Base-by-base conservation (phyloP, 2,329 filamentous ascomycete genomes). In the Daldinia sp. region DNA sequence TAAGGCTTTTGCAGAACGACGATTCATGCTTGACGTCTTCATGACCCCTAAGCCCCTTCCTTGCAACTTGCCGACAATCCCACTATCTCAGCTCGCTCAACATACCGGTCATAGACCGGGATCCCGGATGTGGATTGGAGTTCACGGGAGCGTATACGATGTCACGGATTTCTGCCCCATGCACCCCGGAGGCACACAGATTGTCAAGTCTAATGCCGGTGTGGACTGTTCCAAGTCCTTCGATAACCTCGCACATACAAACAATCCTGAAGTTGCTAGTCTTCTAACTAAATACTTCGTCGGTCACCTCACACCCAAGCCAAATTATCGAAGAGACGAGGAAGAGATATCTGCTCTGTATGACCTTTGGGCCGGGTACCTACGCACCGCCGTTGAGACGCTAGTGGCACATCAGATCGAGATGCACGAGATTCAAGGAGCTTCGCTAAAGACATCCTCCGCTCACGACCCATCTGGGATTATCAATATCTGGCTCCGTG, bases 1-100 rank as follows among this genome's bases (percentile, higher is more conserved):
- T 70, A 83, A 82, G 26, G 85, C 86, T 0, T 87, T 87, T 63
- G 85, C 85, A 0, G 86, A 88, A 74, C 79, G 86, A 0, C 80
- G 86, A 5, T 85, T 88, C 72, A 87, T 87, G 86, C 75, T 87
- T 0, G 85, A 87, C 65, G 84, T 87, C 44, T 87, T 87, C 74
- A 87, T 87, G 85, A 84, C 84, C 0, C 86, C 85, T 1, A 85
- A 83, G 63, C 82, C 85, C 0, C 80, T 87, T 1, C 82, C 85
- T 0, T 85, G 82, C 74, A 84, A 86, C 50, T 78, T 82, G 0
- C 83, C 84, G 0, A 84, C 82, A 0, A 86, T 87, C 18, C 80
- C 85, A 0, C 75, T 85, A 2, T 86, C 85, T 0, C 79, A 84
- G 65, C 78, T 88, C 5, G 83, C 85, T 6, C 73, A 79, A 1